phyloP scores from a whole-genome alignment of 148 eudicot species.

The Polygonum maritimum region DNA sequence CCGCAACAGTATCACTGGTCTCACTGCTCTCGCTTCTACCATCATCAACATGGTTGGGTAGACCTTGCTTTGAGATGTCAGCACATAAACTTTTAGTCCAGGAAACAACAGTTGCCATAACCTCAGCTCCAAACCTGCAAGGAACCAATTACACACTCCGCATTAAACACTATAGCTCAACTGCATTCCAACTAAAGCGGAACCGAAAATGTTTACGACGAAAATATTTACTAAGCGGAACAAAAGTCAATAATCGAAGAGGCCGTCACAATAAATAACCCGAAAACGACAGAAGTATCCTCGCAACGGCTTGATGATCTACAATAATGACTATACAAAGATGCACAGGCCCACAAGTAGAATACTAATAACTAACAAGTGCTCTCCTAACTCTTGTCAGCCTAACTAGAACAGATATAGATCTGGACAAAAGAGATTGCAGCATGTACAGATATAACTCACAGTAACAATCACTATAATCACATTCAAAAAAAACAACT shows the following conservation, averaged over 20 bases:
- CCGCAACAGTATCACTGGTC: conserved; percentile 17
- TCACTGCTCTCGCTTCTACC: conserved; percentile 34
- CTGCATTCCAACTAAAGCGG: not conserved
- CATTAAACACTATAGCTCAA: not conserved
- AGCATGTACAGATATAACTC: not conserved
- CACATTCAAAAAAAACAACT: not conserved
- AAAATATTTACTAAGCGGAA: not conserved
- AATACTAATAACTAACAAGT: not conserved
- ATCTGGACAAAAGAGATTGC: not conserved
- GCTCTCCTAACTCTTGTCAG: not conserved
- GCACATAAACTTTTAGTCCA: conserved; percentile 82
- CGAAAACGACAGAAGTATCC: not conserved
- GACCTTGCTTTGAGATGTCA: conserved; percentile 41
- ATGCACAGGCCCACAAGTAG: conserved; percentile 4
- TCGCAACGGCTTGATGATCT: not conserved
- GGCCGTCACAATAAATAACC: not conserved
- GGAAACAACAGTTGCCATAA: conserved; percentile 87
- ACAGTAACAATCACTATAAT: not conserved
- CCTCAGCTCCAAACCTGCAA: conserved; percentile 89
- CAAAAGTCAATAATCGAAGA: not conserved
- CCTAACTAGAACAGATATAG: not conserved
- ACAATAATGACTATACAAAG: not conserved
- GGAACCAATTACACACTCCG: not conserved
- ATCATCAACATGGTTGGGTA: conserved; percentile 38
- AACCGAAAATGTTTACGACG: not conserved